Base-by-base conservation (phyloP, 2,329 filamentous ascomycete species). In the Arachnomyces sp. region DNA sequence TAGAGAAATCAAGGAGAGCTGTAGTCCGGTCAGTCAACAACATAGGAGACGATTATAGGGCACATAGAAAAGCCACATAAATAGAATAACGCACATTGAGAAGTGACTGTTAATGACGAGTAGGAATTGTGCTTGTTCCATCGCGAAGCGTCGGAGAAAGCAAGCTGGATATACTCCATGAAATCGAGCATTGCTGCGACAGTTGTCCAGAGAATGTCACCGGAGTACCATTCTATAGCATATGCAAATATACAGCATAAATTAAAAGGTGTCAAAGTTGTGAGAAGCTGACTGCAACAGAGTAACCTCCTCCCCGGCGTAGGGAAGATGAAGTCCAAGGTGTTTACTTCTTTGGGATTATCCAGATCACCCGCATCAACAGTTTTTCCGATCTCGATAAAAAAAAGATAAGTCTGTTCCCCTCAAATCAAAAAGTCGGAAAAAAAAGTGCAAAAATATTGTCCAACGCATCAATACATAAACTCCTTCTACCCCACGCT, bases 101-200 rank as follows among this genome's bases (percentile, higher is more conserved):
- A 80, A 3, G 87, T 93, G 43, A 83, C 80, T 52, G 88, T 95
- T 56, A 95, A 72, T 49, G 82, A 79, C 52, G 86, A 82, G 68
- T 95, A 95, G 45, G 86, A 92, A 65, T 94, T 95, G 71, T 95
- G 87, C 56, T 80, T 75, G 60, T 89, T 85, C 89, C 89, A 95
- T 61, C 83, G 77, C 34, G 88, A 89, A 42, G 84, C 82, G 60
- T 84, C 75, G 63, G 87, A 86, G 68, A 95, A 95, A 56, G 86
- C 85, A 67, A 84, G 77, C 67, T 94, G 87, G 70, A 95, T 83
- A 71, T 93, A 90, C 68, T 94, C 88, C 86, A 95, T 94, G 72
- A 95, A 95, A 68, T 89, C 84, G 69, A 92, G 81, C 89, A 95
- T 95, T 53, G 59, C 71, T 53, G 59, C 71, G 50, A 37, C 15